Evolutionary conservation across 495 filamentous ascomycete genomes (phyloP).

Genomic region (Penicillium roqueforti): DNA sequence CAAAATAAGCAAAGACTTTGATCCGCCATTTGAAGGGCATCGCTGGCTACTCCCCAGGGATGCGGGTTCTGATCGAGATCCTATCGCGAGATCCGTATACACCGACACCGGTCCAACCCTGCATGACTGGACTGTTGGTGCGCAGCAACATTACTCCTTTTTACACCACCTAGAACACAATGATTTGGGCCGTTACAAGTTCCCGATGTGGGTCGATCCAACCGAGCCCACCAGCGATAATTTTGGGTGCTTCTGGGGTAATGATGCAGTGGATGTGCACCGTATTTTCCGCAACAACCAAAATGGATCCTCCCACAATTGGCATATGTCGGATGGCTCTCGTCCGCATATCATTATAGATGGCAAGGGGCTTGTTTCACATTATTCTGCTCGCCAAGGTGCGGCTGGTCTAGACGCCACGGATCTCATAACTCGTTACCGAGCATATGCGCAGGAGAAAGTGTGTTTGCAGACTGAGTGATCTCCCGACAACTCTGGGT

Average conservation of each 20-base stretch:
- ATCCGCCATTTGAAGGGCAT: conserved; percentile 26
- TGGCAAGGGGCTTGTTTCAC: conserved; percentile 48
- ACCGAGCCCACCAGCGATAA: conserved; percentile 41
- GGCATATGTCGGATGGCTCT: conserved; percentile 4
- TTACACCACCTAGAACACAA: conserved; percentile 47
- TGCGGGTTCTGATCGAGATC: conserved; percentile 23
- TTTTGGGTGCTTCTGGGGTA: conserved; percentile 47
- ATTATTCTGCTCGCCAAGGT: conserved; percentile 41
- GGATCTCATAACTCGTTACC: conserved; percentile 50
- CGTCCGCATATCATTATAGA: conserved; percentile 43
- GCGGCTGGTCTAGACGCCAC: conserved; percentile 41
- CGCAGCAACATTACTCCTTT: conserved; percentile 54
- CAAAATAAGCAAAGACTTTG: conserved; percentile 22
- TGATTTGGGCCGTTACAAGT: conserved; percentile 46
- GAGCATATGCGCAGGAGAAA: conserved; percentile 48
- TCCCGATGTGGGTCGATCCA: conserved; percentile 47
- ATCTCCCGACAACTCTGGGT: not conserved
- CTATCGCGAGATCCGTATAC: conserved; percentile 30
- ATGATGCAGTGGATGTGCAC: conserved; percentile 28
- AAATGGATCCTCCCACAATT: not conserved
- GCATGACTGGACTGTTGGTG: conserved; percentile 46
- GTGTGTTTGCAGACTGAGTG: conserved; percentile 27
- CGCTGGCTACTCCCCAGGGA: conserved; percentile 30
- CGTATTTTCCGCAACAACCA: conserved; percentile 11
- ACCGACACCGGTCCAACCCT: conserved; percentile 33